Base-by-base conservation (phyloP, 352 stramenopile genomes). In the Elongisporangium senticosum region DNA sequence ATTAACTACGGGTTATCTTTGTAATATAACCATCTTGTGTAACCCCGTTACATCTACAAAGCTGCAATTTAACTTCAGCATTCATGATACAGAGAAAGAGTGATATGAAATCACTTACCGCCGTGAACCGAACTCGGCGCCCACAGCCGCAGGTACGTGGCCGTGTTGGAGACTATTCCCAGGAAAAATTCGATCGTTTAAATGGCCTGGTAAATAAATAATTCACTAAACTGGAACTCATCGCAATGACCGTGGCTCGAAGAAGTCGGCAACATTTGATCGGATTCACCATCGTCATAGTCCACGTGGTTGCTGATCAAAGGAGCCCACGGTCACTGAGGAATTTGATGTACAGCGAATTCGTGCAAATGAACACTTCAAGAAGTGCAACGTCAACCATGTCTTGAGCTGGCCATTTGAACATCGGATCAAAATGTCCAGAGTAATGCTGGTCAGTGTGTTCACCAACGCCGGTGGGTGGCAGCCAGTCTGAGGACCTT, bases 181-280 rank as follows among this genome's bases (percentile, higher is more conserved):
- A 99, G 87, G 64, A 99, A 96, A 63, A 99, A 99, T 77, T 99
- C 97, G 65, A 99, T 99, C 22, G 97, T 99, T 80, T 99, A 96
- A 74, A 99, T 99, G 26, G 81, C 96, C 69, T 99, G 96, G 81
- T 99, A 97, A 63, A 99, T 99, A 28, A 99, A 74, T 49, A 99
- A 90, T 75, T 99, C 97, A 28, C 93, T 94, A 69, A 99, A 98
- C 39, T 96, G 81, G 68, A 98, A 96, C 55, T 98, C 87, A 26
- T 68, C 71, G 15, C 62, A 62, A 51, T 74, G 69, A 11, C 73
- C 77, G 55, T 86, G 72, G 3, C 56, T 55, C 10, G 67, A 62
- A 24, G 51, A 28, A 7, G 64, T 68, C 22, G 78, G 62, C 51
- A 87, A 64, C 26, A 80, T 83, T 56, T 77, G 66, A 53, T 88